phyloP scores from a whole-genome alignment of 179 eudicot species.

The Drosera spatulata region DNA sequence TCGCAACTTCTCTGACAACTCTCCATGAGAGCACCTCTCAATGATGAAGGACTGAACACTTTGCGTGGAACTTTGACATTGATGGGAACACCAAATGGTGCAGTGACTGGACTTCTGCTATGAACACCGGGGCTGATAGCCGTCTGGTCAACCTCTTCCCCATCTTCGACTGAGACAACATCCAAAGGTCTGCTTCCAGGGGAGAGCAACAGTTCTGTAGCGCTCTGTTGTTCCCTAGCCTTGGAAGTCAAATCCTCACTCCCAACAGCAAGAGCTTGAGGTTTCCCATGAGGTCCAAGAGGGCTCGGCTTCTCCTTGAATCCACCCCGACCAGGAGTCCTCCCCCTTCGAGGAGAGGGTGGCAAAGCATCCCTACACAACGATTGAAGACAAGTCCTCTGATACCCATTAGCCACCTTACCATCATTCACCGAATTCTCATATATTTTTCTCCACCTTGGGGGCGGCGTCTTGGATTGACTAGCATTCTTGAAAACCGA shows the following conservation, averaged over 20 bases:
- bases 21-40: constrained; percentile 9
- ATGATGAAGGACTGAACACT: constrained; percentile 17
- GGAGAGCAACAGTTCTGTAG: constrained; percentile 50
- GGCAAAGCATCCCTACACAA: constrained; percentile 45
- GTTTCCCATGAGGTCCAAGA: constrained; percentile 63
- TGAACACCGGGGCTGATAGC: constrained; percentile 37
- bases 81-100: constrained; percentile 57
- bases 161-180: constrained; percentile 65
- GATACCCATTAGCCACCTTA: constrained; percentile 2
- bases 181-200: constrained; percentile 61
- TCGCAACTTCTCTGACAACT: constrained; percentile 35
- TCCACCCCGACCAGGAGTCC: constrained; percentile 41
- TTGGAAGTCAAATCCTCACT: constrained; percentile 30
- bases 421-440: constrained; percentile 12
- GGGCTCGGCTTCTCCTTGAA: constrained; percentile 53
- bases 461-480: constrained; percentile 41
- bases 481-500: constrained; percentile 60
- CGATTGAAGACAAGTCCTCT: constrained; percentile 41
- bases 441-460: constrained; percentile 17
- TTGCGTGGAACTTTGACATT: constrained; percentile 43
- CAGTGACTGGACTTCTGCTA: constrained; percentile 54
- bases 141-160: constrained; percentile 82
- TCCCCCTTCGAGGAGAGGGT: constrained; percentile 47
- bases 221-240: constrained; percentile 50
- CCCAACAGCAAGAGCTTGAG: constrained; percentile 19